Conservation (phyloP, 2,329 filamentous ascomycete genomes). For the Clonostachys rosea region DNA sequence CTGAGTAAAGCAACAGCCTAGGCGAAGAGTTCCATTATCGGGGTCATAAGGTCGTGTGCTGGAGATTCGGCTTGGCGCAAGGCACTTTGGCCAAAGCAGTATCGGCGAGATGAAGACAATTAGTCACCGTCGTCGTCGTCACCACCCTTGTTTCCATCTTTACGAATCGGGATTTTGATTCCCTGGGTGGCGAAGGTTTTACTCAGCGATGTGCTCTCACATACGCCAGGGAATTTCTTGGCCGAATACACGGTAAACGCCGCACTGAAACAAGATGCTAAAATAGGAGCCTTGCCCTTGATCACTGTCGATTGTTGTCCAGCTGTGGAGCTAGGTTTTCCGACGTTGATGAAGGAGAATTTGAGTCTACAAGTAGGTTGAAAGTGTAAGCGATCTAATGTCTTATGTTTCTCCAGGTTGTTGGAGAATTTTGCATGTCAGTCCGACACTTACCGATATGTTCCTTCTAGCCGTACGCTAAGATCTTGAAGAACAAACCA, state of each 20-base stretch:
- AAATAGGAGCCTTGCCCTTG: constrained; percentile 71
- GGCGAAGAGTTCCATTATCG: no score
- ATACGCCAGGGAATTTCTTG: constrained; percentile 97
- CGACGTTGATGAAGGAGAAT: constrained; percentile 82
- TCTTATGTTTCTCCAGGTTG: background rate
- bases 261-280: constrained; percentile 83
- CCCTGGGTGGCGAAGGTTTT: constrained; percentile 91
- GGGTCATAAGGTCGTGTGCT: background rate
- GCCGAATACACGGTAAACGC: constrained; percentile 92
- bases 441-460: constrained; percentile 63
- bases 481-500: constrained; percentile 98
- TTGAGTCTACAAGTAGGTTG: constrained; percentile 39
- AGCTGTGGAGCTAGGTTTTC: constrained; percentile 36
- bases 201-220: constrained; percentile 86
- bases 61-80: background rate
- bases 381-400: background rate
- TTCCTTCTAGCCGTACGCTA: constrained; percentile 88
- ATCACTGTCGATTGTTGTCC: constrained; percentile 46
- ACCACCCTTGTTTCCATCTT: constrained; percentile 63
- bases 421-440: background rate
- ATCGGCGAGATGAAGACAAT: background rate
- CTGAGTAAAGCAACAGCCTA: no score
- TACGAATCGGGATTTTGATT: constrained; percentile 94
- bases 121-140: constrained; percentile 41
- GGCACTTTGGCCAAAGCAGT: background rate